A percentile compares a stretch with the other conserved stretches of the same genome.
These are phyloP conservation scores for Jaapia argillacea DNA, from an alignment of 768 basidiomycete species.

Conservation along the genomic window DNA sequence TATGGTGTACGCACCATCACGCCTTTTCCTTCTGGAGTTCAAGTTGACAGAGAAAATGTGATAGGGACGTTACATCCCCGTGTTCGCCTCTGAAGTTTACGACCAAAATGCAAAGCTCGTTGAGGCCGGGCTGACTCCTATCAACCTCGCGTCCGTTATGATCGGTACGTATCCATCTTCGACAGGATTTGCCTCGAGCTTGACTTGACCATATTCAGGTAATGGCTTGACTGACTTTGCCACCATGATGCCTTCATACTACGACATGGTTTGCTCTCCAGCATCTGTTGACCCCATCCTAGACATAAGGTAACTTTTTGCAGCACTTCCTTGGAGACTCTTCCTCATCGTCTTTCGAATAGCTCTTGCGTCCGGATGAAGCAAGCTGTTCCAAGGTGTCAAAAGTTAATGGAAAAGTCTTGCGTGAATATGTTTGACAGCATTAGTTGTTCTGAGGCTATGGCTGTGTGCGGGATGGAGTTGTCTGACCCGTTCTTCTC, in stretches of 20 bases:
- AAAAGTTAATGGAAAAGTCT: constrained; percentile 23
- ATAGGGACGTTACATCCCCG: constrained; percentile 42
- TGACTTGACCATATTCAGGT: constrained; percentile 15
- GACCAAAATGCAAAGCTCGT: constrained; percentile 34
- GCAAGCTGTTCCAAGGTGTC: constrained; percentile 29
- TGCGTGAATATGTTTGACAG: constrained; percentile 35
- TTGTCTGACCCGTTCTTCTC: constrained; percentile 16
- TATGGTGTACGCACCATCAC: constrained; percentile 31
- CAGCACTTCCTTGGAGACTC: constrained; percentile 5
- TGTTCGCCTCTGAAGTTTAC: constrained; percentile 36
- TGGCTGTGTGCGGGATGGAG: constrained; percentile 24
- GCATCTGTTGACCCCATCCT: constrained; percentile 37
- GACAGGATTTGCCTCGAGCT: not conserved
- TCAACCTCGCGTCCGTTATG: constrained; percentile 38
- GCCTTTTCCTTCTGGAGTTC: not conserved
- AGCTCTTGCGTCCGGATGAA: not conserved
- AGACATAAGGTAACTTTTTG: constrained; percentile 29
- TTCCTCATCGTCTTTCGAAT: constrained; percentile 4
- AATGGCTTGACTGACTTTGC: constrained; percentile 33
- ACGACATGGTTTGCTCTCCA: constrained; percentile 45
- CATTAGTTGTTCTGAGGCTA: constrained; percentile 32
- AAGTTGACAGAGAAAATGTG: too few species aligned
- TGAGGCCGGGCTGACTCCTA: constrained; percentile 36
- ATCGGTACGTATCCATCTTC: constrained; percentile 25
- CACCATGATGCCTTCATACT: constrained; percentile 29